phyloP scores from a whole-genome alignment of 495 filamentous ascomycete genomes.

The Amphirosellinia nigrospora region DNA sequence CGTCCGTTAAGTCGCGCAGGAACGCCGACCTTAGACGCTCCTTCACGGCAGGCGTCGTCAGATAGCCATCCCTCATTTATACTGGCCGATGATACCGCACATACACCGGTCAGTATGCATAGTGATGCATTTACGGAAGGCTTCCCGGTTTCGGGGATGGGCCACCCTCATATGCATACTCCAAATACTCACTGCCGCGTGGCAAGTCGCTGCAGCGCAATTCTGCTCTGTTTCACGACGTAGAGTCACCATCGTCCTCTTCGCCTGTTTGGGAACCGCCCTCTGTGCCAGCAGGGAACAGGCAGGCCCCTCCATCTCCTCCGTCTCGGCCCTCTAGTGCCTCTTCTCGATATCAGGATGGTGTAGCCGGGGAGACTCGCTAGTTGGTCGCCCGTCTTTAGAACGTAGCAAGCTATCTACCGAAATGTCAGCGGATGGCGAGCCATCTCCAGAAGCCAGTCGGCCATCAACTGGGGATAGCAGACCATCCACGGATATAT shows the following conservation, averaged over 20 bases:
- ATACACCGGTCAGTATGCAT: constrained; percentile 68
- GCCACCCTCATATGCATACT: constrained; percentile 79
- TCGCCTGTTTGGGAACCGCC: constrained; percentile 68
- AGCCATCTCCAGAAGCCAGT: constrained; percentile 49
- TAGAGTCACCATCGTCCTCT: constrained; percentile 52
- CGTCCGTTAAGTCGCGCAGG: constrained; percentile 83
- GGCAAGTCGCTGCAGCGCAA: constrained; percentile 76
- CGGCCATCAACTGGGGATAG: constrained; percentile 56
- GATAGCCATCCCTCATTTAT: constrained; percentile 69
- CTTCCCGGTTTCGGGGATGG: constrained; percentile 46
- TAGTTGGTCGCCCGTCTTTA: constrained; percentile 45
- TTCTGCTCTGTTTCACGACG: constrained; percentile 68
- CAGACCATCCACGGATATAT: constrained; percentile 46
- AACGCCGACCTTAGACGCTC: constrained; percentile 64
- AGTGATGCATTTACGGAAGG: constrained; percentile 63
- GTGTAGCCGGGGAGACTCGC: constrained; percentile 45
- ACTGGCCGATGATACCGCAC: constrained; percentile 62
- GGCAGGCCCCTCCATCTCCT: constrained; percentile 61
- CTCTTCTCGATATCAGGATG: constrained; percentile 43
- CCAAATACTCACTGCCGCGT: constrained; percentile 81
- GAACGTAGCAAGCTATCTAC: constrained; percentile 55
- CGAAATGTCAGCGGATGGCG: constrained; percentile 42
- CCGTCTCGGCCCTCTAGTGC: constrained; percentile 58
- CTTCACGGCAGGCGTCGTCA: constrained; percentile 62
- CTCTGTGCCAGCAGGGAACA: constrained; percentile 51